Conservation (phyloP, 257 asterid genomes). For the Datura wrightii region DNA sequence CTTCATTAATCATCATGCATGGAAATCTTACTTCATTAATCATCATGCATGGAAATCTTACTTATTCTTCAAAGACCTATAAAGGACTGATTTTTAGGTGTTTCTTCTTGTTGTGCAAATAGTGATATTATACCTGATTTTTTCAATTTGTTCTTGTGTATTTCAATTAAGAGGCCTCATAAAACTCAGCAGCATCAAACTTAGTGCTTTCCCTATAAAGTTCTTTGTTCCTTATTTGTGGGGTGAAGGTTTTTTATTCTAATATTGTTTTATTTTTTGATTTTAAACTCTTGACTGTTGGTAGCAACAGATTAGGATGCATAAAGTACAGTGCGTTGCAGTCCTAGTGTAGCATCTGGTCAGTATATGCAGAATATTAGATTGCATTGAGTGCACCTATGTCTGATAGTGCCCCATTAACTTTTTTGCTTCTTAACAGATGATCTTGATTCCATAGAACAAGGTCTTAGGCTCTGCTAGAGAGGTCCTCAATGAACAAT, state of each 20-base stretch:
- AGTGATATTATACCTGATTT: neutral
- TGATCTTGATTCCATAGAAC: conserved; percentile 21
- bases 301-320: conserved; percentile 17
- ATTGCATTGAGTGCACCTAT: conserved; percentile 21
- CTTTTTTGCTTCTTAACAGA: neutral
- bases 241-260: neutral
- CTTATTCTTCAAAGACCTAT: neutral
- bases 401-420: neutral
- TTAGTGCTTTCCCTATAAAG: conserved; percentile 9
- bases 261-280: neutral
- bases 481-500: neutral
- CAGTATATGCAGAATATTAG: conserved; percentile 5
- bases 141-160: conserved; percentile 15
- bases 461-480: conserved; percentile 8
- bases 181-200: neutral
- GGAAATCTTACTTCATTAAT: conserved; percentile 16
- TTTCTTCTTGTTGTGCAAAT: conserved; percentile 18
- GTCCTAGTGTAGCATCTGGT: conserved; percentile 25
- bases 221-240: neutral
- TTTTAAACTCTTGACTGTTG: conserved; percentile 8
- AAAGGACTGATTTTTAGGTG: neutral
- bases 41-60: neutral
- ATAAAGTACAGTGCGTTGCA: neutral
- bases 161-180: neutral
- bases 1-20: neutral